Percentiles rank a stretch among this genome's conserved stretches.
phyloP scores from a whole-genome alignment of 2,329 filamentous ascomycete species.

The Cercospora sojina region DNA sequence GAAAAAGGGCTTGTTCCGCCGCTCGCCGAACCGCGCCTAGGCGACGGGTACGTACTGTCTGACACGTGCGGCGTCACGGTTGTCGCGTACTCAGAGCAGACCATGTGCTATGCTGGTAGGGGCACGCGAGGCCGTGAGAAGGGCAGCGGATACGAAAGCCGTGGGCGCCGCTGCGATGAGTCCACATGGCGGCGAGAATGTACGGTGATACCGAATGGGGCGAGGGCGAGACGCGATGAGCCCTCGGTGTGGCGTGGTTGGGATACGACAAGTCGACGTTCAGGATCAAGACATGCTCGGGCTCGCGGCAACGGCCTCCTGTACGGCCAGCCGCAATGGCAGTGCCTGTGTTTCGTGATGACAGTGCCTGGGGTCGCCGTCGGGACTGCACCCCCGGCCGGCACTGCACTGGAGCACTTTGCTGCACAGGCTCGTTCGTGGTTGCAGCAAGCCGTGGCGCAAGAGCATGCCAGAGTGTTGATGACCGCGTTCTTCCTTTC shows the following conservation, averaged over 20 bases:
- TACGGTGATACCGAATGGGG: not conserved
- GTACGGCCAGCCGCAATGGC: not conserved
- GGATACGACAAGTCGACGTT: slow-evolving; percentile 6
- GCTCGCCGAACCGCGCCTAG: not conserved
- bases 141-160: not conserved
- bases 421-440: not conserved
- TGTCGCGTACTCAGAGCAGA: not conserved
- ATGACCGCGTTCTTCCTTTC: not conserved
- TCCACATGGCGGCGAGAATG: not conserved
- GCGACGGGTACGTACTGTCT: not conserved
- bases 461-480: not conserved
- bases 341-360: not conserved
- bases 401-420: not conserved
- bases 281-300: not conserved
- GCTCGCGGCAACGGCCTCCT: not conserved
- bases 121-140: not conserved
- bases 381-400: not conserved
- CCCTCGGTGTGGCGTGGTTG: slow-evolving; percentile 4
- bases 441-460: not conserved
- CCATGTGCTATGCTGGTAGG: not conserved
- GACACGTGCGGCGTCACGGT: not conserved
- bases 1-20: not conserved
- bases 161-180: not conserved
- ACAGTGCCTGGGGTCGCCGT: not conserved
- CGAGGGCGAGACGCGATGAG: not conserved